Evolutionary conservation across 495 filamentous ascomycete species (phyloP), one percentile per base, ranked within the genome.

Genomic region (Aspergillus nidulans): DNA sequence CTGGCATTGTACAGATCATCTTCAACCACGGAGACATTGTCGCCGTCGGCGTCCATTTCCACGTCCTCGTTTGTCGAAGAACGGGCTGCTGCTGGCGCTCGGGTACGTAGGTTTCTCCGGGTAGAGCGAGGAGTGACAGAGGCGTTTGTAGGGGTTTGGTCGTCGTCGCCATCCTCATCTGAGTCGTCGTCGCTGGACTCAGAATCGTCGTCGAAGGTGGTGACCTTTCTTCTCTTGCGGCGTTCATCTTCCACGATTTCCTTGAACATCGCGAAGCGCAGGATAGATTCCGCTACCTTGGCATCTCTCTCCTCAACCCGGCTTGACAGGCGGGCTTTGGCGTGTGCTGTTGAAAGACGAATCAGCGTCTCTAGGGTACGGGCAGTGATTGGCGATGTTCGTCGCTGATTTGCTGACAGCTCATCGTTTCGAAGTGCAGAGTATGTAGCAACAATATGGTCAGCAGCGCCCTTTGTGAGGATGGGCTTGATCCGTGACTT

Each of bases 291-390:
- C 10, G 94, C 94, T 47, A 89, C 84, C 46, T 90, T 75, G 6
- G 92, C 92, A 70, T 99, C 94, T 48, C 85, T 84, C 65, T 95
- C 87, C 43, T 97, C 94, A 1, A 99, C 94, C n/a, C 89, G 78
- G 62, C 86, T 92, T 12, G 91, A 96, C 8, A 99, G 80, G 5
- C 94, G 83, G 9, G 92, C 81, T 73, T 99, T 99, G 48, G 94
- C 95, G 63, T 99, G 94, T 7, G 94, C 94, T 7, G 94, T 97
- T 12, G 95, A 87, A 2, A 99, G 79, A 84, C 94, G 94, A 68
- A 99, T 97, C 41, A 99, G 79, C 0, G 94, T 99, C 72, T 99
- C 94, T 16, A 97, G 82, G 4, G 92, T 96, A 86, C 94, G 91
- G 10, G 95, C 91, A 6, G 94, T 99, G 79, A 99, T 91, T 19